Percentiles rank a stretch among this genome's conserved stretches.
These are phyloP conservation scores for Microdochium bolleyi DNA, from an alignment of 2,329 filamentous ascomycete genomes.

Conservation along the genomic window DNA sequence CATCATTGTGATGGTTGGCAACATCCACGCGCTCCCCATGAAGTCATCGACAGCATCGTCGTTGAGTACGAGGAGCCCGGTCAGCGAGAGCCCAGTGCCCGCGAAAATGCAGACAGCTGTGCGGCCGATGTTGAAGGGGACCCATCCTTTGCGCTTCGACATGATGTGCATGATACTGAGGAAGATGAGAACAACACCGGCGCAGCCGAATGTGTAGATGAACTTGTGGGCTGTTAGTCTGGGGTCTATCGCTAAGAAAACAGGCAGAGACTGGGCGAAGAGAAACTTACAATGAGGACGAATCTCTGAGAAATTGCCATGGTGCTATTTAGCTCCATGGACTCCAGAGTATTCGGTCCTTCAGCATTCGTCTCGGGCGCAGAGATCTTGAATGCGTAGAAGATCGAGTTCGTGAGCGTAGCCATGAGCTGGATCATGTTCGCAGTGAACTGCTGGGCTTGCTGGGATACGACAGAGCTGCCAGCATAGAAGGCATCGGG, in stretches of 20 bases:
- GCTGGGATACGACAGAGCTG: not conserved
- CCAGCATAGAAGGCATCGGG: conserved; percentile 12
- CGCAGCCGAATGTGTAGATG: conserved; percentile 17
- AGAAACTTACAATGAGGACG: conserved; percentile 13
- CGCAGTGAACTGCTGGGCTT: conserved; percentile 2
- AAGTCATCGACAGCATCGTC: conserved; percentile 19
- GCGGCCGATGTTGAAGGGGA: conserved; percentile 17
- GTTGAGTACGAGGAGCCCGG: conserved; percentile 10
- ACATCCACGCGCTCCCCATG: conserved; percentile 15
- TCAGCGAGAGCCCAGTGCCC: conserved; percentile 13
- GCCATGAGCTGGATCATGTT: conserved; percentile 10
- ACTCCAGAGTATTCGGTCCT: conserved; percentile 2
- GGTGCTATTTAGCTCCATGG: conserved; percentile 8
- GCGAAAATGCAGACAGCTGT: conserved; percentile 12
- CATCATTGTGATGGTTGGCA: conserved; percentile 15
- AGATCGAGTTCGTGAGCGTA: conserved; percentile 15
- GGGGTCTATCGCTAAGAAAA: not conserved
- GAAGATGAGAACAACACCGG: conserved; percentile 17
- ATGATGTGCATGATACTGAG: conserved; percentile 19
- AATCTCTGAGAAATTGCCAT: conserved; percentile 8
- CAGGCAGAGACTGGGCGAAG: not conserved
- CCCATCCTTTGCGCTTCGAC: conserved; percentile 17
- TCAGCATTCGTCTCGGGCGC: conserved; percentile 3
- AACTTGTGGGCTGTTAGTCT: conserved; percentile 9
- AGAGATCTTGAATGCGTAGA: conserved; percentile 13